Conservation (phyloP, 108 stramenopile species). For the Cylindrotheca fusiformis region DNA sequence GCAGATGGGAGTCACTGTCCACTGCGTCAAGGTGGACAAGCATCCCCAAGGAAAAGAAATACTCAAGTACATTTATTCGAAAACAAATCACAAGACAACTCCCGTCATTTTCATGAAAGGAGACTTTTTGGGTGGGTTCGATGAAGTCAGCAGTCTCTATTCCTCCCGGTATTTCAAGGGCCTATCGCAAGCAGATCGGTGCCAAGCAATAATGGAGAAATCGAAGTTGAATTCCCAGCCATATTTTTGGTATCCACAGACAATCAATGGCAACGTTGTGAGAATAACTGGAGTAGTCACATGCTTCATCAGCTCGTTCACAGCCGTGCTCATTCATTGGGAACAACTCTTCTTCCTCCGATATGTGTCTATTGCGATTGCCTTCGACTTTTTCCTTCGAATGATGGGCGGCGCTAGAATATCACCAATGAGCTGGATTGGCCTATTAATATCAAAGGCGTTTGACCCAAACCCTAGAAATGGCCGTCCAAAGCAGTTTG, state of each 20-base stretch:
- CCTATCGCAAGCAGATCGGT: no score
- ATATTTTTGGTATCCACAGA: conserved; percentile 33
- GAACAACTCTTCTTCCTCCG: conserved; percentile 15
- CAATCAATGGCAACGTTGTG: conserved; percentile 32
- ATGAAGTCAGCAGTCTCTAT: no score
- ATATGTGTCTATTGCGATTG: conserved; percentile 21
- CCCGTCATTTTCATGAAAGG: no score
- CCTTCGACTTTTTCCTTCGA: conserved; percentile 28
- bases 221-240: no score
- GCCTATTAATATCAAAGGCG: conserved; percentile 10
- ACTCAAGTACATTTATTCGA: conserved; percentile 13
- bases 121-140: no score
- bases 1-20: conserved; percentile 21
- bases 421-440: conserved; percentile 29
- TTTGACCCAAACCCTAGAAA: conserved; percentile 19
- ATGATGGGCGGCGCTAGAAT: conserved; percentile 18
- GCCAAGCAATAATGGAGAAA: conserved; percentile 6
- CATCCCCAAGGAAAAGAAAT: conserved; percentile 22
- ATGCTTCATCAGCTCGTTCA: conserved; percentile 14
- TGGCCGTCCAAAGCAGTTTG: conserved; percentile 39
- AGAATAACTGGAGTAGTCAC: conserved; percentile 27
- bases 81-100: conserved; percentile 32
- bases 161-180: no score
- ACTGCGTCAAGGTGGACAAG: conserved; percentile 22
- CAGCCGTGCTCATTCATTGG: conserved; percentile 15